These are phyloP conservation scores for Cercis canadensis DNA, from an alignment of 306 rosid species.

Conservation along the genomic window DNA sequence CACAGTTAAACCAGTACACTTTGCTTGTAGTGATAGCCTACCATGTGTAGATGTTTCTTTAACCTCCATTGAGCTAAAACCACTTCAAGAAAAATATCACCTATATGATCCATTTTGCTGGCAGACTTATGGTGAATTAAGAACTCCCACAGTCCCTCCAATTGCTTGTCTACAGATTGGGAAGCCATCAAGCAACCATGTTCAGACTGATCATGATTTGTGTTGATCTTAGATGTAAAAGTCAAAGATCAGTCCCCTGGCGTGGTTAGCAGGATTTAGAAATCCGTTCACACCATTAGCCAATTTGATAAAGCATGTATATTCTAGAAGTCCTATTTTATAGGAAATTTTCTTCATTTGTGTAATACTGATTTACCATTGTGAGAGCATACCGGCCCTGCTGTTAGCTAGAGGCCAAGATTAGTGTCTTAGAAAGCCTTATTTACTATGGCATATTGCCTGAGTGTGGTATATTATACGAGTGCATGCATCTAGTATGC, in stretches of 20 bases:
- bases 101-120: conserved; percentile 89
- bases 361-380: conserved; percentile 36
- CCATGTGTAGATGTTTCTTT: conserved; percentile 90
- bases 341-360: conserved; percentile 49
- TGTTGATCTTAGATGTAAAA: conserved; percentile 52
- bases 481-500: conserved; percentile 37
- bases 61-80: conserved; percentile 70
- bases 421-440: conserved; percentile 40
- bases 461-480: conserved; percentile 40
- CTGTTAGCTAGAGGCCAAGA: conserved; percentile 47
- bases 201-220: conserved; percentile 72
- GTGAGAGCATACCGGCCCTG: conserved; percentile 49
- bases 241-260: conserved; percentile 44
- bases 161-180: conserved; percentile 81
- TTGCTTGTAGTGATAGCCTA: conserved; percentile 92
- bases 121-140: conserved; percentile 86
- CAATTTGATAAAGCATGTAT: conserved; percentile 55
- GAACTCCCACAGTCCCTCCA: conserved; percentile 85
- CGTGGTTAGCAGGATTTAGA: conserved; percentile 61
- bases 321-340: conserved; percentile 47
- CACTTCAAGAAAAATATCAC: conserved; percentile 80
- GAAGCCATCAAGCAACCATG: conserved; percentile 76
- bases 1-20: conserved; percentile 89
- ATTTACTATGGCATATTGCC: conserved; percentile 39
- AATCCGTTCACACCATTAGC: conserved; percentile 60